Evolutionary conservation across 1,284 basidiomycete species (phyloP), one percentile per base, ranked within the genome.

Genomic region (Puccinia polysora): DNA sequence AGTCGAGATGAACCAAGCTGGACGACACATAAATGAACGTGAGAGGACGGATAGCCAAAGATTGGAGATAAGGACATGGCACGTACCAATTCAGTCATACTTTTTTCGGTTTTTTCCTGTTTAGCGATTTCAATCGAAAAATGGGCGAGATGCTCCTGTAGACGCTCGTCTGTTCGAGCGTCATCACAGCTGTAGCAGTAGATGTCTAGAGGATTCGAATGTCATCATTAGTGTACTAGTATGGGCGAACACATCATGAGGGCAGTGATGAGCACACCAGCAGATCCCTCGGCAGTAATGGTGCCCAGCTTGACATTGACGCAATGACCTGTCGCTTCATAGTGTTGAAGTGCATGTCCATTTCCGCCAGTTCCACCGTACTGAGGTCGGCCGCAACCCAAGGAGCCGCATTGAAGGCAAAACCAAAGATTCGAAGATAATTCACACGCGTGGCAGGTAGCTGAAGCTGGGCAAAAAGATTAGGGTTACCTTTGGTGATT

Each of bases 151-250:
- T 97, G 94, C 0, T 79, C 75, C 0, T 87, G 84, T 2, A 99
- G 82, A 10, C 88, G 85, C 0, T 89, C 89, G 78, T 97, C 93
- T 15, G 89, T 78, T 77, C 86, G 88, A 5, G 90, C 84, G 75
- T 98, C 96, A 78, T 96, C 86, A 80, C 96, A 98, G 0, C 83
- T 81, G 79, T 98, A 98, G 79, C 95, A 98, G 80, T 95, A 95
- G 56, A 97, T 86, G 77, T 97, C 95, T 91, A 58, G 10, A 36
- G 50, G 45, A 30, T 62, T n/a, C n/a, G n/a, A 63, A 45, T 23
- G n/a, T 72, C n/a, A 49, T 7, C n/a, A 40, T n/a, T 40, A 59
- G 36, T 2, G 32, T 10, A 15, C 15, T 45, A 12, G 36, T 5
- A 1, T 7, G 32, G 10, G n/a, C 15, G 28, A 49, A 47, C 15